These are phyloP conservation scores for Ilyonectria mors-panacis DNA, from an alignment of 2,329 filamentous ascomycete species.

Conservation along the genomic window DNA sequence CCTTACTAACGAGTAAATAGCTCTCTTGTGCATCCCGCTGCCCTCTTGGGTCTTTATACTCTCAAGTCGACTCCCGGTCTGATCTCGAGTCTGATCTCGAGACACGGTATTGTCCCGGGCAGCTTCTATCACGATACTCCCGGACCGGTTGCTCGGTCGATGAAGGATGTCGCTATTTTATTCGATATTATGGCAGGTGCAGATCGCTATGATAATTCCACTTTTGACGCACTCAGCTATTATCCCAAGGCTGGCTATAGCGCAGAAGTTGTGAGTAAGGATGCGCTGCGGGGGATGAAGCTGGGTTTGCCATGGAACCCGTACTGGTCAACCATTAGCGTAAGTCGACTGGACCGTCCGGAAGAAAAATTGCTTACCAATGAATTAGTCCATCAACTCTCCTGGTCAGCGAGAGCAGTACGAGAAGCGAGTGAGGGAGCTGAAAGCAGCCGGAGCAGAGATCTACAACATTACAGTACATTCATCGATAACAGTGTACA, in stretches of 20 bases:
- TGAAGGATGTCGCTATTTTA: conserved; percentile 17
- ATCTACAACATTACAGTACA: conserved; percentile 27
- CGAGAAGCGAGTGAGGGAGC: conserved; percentile 4
- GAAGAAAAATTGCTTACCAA: not conserved
- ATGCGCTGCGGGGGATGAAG: conserved; percentile 21
- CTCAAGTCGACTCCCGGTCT: conserved; percentile 25
- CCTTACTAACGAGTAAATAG: not conserved
- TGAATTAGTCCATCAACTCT: conserved; percentile 10
- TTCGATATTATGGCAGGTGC: conserved; percentile 21
- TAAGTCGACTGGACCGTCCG: not conserved
- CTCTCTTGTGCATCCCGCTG: conserved; percentile 20
- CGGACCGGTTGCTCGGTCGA: conserved; percentile 18
- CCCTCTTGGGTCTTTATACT: conserved; percentile 14
- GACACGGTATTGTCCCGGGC: conserved; percentile 27
- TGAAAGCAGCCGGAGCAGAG: conserved; percentile 23
- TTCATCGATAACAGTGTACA: too few relatives aligned
- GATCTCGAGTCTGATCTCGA: conserved; percentile 24
- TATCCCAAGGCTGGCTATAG: conserved; percentile 16
- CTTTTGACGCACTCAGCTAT: conserved; percentile 7
- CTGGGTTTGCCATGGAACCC: conserved; percentile 26
- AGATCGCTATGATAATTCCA: conserved; percentile 24
- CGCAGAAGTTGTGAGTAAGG: not conserved
- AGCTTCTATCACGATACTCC: conserved; percentile 27
- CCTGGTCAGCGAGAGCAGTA: conserved; percentile 11
- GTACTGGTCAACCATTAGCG: conserved; percentile 23